Conservation (phyloP, 164 flowering plant genomes). For the Brasenia schreberi region DNA sequence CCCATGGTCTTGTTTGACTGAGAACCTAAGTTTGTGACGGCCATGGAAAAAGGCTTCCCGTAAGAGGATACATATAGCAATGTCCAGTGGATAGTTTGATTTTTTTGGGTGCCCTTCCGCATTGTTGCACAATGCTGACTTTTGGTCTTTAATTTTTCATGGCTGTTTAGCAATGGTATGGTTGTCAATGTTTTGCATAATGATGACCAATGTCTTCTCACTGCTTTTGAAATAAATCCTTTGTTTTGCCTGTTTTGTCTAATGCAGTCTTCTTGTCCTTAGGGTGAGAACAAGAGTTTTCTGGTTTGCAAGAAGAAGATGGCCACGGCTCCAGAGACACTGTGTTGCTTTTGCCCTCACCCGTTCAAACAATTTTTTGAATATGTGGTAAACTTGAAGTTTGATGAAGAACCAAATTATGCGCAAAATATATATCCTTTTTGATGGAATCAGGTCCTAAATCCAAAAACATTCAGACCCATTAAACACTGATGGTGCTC, state of each 20-base stretch:
- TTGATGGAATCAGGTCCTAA: constrained; percentile 89
- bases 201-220: background rate
- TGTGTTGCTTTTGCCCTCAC: constrained; percentile 76
- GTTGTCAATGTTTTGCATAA: too few species aligned
- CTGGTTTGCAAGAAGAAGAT: constrained; percentile 94
- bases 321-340: constrained; percentile 76
- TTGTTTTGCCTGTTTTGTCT: background rate
- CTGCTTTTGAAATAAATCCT: background rate
- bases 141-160: too few species aligned
- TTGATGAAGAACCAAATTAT: constrained; percentile 93
- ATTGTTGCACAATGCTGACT: too few species aligned
- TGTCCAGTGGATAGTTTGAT: background rate
- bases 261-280: background rate
- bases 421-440: constrained; percentile 90
- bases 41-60: background rate
- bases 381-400: constrained; percentile 77
- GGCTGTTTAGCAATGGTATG: too few species aligned
- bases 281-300: constrained; percentile 95
- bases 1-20: background rate
- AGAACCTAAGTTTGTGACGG: background rate
- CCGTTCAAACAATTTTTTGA: constrained; percentile 83
- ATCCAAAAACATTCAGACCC: constrained; percentile 37
- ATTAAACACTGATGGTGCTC: constrained; percentile 32
- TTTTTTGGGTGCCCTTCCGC: background rate
- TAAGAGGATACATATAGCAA: background rate